A percentile compares a stretch with the other conserved stretches of the same genome.
These are phyloP conservation scores for Cercophora sp. DNA, from an alignment of 495 filamentous ascomycete species.

Conservation along the genomic window DNA sequence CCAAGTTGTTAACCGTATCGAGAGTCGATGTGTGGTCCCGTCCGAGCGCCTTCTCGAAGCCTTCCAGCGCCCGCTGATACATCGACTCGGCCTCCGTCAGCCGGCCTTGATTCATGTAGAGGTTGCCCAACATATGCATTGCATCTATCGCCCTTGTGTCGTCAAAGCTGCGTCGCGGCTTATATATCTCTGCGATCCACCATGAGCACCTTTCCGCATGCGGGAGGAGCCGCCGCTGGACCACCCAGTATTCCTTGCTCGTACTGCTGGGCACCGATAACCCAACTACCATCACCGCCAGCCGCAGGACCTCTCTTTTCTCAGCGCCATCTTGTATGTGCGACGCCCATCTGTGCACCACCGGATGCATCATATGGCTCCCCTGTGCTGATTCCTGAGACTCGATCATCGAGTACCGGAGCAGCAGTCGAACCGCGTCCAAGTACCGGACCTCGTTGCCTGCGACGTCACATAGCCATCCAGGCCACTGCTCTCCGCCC, in stretches of 20 bases:
- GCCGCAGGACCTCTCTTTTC: conserved; percentile 14
- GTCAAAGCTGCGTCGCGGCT: conserved; percentile 18
- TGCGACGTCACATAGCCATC: conserved; percentile 28
- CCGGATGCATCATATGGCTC: conserved; percentile 30
- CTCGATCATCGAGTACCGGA: conserved; percentile 32
- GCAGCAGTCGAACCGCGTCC: conserved; percentile 22
- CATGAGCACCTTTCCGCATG: conserved; percentile 20
- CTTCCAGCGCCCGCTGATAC: conserved; percentile 32
- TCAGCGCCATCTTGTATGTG: conserved; percentile 16
- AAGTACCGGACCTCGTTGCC: conserved; percentile 25
- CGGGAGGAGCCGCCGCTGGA: conserved; percentile 25
- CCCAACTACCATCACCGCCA: conserved; percentile 25
- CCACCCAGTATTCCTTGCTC: conserved; percentile 15
- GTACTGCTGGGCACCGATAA: conserved; percentile 14
- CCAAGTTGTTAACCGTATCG: conserved; percentile 3
- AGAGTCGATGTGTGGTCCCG: neutral
- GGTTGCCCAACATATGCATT: conserved; percentile 23
- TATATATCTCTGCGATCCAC: conserved; percentile 27
- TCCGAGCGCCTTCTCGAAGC: neutral
- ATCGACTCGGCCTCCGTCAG: conserved; percentile 29
- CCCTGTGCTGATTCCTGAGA: conserved; percentile 17
- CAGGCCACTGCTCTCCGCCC: conserved; percentile 14
- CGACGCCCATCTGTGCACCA: conserved; percentile 32
- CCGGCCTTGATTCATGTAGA: conserved; percentile 28
- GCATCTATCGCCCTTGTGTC: conserved; percentile 30